Evolutionary conservation across 257 asterid species (phyloP), one percentile per base, ranked within the genome.

Genomic region (Scutellaria minor): DNA sequence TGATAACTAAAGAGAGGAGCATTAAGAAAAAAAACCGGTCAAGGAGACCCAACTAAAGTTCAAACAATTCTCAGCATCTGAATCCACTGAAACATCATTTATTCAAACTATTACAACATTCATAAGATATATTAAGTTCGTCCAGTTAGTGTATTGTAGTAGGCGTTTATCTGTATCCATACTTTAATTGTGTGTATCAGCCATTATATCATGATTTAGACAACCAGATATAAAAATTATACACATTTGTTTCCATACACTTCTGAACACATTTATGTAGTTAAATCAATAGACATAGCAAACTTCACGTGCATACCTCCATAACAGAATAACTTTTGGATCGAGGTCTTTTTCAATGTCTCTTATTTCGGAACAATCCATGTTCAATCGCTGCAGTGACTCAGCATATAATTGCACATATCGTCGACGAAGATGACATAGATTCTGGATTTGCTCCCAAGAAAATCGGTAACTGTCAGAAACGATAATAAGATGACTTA

Each of bases 381-480:
- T 74, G 79, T 77, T 73, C 73, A 78, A 66, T 80, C 78, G 92
- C 81, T 92, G 96, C 89, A 95, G 80, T 45, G 82, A 83, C 83
- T 84, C 90, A 70, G 92, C 97, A 86, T 95, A 95, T 70, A 92
- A 78, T 73, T 92, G 97, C 70, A 95, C 92, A 75, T 95, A 95
- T 76, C 86, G 85, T 81, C 97, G 86, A 68, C 98, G 97, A 66
- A 88, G 93, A 85, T 79, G 87, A 77, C 99, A 95, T 42, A 95
- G 79, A 68, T 82, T 78, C 85, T 83, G 90, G 73, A 92, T 88
- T 79, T 86, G 92, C 73, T 90, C 96, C 99, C 99, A 92, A 5
- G 99, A 91, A 84, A 88, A 83, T 31, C 94, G 88, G 42, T 88
- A 95, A 71, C 99, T 95, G 96, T 62, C 77, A 72, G 73, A 73